Base-by-base conservation (phyloP, 176 grass and related monocot genomes). In the Hyparrhenia diplandra region DNA sequence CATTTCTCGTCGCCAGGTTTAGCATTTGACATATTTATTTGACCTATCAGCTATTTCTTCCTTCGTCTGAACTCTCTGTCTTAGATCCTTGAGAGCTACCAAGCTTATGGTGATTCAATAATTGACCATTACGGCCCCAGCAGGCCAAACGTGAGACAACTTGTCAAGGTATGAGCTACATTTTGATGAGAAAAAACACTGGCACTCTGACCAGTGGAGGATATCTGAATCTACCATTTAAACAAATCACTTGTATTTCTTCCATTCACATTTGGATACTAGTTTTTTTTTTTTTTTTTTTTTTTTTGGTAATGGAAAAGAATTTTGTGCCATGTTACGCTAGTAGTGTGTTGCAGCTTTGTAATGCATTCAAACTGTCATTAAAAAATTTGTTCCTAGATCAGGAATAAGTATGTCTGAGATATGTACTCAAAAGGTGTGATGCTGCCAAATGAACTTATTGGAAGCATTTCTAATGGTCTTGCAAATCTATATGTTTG, bases 101-200 rank as follows among this genome's bases (percentile, higher is more conserved):
- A 98, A 69, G 75, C 85, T 78, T 98, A 94, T 88, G 92, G 92
- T 76, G 92, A 97, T 77, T 97, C 95, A 62, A 73, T 90, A 77
- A 87, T 94, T 71, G 92, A 86, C 58, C 93, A 94, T 58, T 88
- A 97, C 65, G 92, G 87, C 67, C 80, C 86, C 21, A 85, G 85
- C 86, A 94, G 81, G 60, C 92, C 92, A 85, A 92, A 71, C 30
- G 73, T 98, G 73, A 85, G 95, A 75, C 90, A 94, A 85, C 90
- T 98, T 81, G 90, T 92, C 25, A 98, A 98, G 95, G 95, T 98
- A 83, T 24, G 85, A 74, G 13, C 25, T 84, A 31, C 58, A 71
- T 76, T 70, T 63, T 71, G 42, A 31, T 34, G 55, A 52, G 8
- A 20, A 13, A 69, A 76, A 20, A 20, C 2, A 20, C 57, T 72